Evolutionary conservation across 371 early-diverging fungal species (phyloP).

Genomic region (Apophysomyces elegans): DNA sequence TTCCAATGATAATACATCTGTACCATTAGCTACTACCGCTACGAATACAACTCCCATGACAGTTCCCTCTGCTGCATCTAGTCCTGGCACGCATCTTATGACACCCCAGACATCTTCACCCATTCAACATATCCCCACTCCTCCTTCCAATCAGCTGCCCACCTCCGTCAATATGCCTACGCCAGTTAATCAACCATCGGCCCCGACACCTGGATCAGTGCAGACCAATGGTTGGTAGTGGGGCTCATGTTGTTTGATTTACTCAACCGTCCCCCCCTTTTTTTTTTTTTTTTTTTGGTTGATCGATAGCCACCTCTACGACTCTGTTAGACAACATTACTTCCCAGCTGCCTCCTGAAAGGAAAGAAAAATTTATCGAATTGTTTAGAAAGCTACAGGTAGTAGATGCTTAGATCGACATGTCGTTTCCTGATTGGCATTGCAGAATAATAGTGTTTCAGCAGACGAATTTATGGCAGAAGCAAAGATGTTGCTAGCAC

Average conservation of each 20-base stretch:
- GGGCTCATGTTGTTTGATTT: background rate
- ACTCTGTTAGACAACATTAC: constrained; percentile 47
- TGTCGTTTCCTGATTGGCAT: background rate
- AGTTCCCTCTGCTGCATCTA: background rate
- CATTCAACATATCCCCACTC: constrained; percentile 1
- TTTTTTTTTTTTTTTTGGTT: background rate
- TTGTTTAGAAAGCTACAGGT: constrained; percentile 47
- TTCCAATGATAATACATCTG: background rate
- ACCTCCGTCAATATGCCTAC: background rate
- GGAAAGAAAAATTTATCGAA: constrained; percentile 41
- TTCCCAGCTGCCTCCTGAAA: constrained; percentile 40
- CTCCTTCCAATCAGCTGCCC: background rate
- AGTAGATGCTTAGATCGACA: background rate
- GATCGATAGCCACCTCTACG: constrained; percentile 23
- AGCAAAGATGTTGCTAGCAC: constrained; percentile 42
- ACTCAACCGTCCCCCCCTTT: background rate
- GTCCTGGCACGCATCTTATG: constrained; percentile 6
- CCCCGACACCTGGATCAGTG: background rate
- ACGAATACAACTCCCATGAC: background rate
- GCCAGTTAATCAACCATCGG: background rate
- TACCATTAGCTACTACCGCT: constrained; percentile 1
- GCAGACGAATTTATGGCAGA: constrained; percentile 42
- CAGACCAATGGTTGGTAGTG: background rate
- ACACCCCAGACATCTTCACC: constrained; percentile 1
- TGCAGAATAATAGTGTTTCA: constrained; percentile 37